phyloP scores from a whole-genome alignment of 2,329 filamentous ascomycete genomes.

The Fusarium sp. region DNA sequence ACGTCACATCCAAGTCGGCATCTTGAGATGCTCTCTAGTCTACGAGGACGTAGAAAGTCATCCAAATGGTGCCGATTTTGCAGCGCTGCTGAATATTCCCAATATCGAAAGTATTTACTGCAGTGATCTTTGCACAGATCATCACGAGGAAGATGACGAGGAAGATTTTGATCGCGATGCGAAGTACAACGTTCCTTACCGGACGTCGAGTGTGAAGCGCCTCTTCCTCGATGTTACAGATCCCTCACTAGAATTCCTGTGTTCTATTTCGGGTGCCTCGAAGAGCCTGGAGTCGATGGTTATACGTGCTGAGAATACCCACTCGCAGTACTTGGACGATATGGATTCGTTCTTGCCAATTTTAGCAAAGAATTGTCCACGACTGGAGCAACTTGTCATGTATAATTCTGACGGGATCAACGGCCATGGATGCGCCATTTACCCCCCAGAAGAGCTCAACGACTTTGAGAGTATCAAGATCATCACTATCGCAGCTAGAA shows the following conservation, averaged over 20 bases:
- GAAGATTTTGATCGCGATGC: background rate
- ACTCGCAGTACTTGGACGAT: background rate
- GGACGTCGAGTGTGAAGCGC: constrained; percentile 15
- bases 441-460: background rate
- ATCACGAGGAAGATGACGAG: background rate
- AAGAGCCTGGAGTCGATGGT: background rate
- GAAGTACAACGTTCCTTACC: background rate
- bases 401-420: constrained; percentile 10
- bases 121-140: background rate
- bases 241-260: fast-evolving
- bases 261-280: fast-evolving
- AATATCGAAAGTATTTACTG: constrained; percentile 20
- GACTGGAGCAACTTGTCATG: constrained; percentile 11
- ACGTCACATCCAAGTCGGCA: constrained; percentile 6
- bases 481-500: background rate
- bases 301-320: background rate
- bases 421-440: background rate
- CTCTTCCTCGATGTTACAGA: constrained; percentile 16
- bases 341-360: background rate
- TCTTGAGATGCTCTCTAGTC: background rate
- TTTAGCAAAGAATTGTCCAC: background rate
- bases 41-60: background rate
- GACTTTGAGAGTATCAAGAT: background rate
- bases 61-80: background rate
- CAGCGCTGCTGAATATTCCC: constrained; percentile 10